Percentiles rank a stretch among this genome's conserved stretches.
phyloP scores from a whole-genome alignment of 1,284 basidiomycete species.

The Cutaneotrichosporon cyanovorans region DNA sequence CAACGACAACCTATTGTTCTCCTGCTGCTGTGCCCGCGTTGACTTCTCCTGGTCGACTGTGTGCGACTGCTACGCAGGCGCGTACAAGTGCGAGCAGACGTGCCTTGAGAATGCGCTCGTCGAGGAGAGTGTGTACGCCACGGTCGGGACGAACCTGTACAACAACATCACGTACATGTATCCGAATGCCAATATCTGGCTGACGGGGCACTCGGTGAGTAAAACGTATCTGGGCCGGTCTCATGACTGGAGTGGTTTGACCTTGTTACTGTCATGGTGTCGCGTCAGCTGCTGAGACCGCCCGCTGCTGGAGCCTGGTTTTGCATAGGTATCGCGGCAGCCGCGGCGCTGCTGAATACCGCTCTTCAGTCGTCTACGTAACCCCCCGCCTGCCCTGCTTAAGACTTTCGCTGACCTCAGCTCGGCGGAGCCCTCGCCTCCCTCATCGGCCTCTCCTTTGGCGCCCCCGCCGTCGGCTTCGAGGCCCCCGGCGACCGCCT shows the following conservation, averaged over 20 bases:
- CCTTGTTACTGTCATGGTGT: neutral
- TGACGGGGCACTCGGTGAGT: conserved; percentile 70
- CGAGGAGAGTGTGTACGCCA: conserved; percentile 72
- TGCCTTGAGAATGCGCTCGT: conserved; percentile 74
- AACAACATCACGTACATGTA: conserved; percentile 92
- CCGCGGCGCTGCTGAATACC: no score
- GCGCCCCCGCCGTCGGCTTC: conserved; percentile 80
- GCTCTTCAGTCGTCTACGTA: no score
- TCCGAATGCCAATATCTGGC: conserved; percentile 86
- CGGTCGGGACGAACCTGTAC: conserved; percentile 73
- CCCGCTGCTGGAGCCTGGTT: no score
- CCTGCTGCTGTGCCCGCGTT: conserved; percentile 91
- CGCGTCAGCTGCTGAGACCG: no score
- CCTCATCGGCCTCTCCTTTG: conserved; percentile 85
- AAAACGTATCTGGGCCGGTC: no score
- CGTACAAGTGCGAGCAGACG: conserved; percentile 71
- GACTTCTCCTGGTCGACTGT: conserved; percentile 94
- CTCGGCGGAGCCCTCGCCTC: conserved; percentile 79
- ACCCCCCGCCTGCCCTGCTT: no score
- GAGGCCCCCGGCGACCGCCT: conserved; percentile 87
- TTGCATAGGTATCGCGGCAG: no score
- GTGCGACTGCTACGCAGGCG: conserved; percentile 79
- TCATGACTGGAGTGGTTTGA: conserved; percentile 6
- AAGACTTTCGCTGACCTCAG: conserved; percentile 45
- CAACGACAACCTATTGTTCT: conserved; percentile 96